Conservation (phyloP, 441 rosid species). For the Melastoma candidum region DNA sequence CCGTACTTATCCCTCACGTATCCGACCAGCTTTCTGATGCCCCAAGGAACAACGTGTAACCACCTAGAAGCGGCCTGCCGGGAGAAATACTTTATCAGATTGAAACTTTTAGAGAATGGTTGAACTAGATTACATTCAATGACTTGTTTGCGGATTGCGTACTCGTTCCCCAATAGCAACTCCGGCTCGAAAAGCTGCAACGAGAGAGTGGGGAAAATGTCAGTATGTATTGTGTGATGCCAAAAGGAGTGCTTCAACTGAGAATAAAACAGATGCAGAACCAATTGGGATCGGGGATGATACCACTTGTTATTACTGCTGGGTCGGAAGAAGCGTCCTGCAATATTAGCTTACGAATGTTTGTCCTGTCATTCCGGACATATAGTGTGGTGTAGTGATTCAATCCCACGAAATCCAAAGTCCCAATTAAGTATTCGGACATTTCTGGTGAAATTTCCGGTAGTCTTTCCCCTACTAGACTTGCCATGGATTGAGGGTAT, state of each 20-base stretch:
- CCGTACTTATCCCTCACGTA: slow-evolving; percentile 62
- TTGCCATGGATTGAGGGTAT: slow-evolving; percentile 54
- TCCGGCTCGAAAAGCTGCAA: slow-evolving; percentile 56
- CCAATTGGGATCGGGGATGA: slow-evolving; percentile 12
- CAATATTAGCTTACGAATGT: slow-evolving; percentile 56
- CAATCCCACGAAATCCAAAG: slow-evolving; percentile 48
- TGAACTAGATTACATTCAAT: slow-evolving; percentile 5
- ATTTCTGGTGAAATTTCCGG: slow-evolving; percentile 36
- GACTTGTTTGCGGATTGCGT: slow-evolving; percentile 21
- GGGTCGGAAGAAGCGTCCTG: slow-evolving; percentile 78
- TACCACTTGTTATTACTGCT: slow-evolving; percentile 75
- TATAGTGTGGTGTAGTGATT: slow-evolving; percentile 62
- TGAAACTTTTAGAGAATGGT: slow-evolving; percentile 7
- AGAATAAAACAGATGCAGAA: neutral
- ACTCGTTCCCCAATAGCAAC: slow-evolving; percentile 74
- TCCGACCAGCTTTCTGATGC: slow-evolving; percentile 47
- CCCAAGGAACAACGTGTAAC: slow-evolving; percentile 89
- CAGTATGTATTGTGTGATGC: neutral
- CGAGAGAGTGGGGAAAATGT: slow-evolving; percentile 10
- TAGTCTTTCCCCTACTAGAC: slow-evolving; percentile 41
- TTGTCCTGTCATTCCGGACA: slow-evolving; percentile 47
- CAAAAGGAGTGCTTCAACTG: neutral
- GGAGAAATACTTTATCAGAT: slow-evolving; percentile 19
- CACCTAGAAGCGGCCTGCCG: slow-evolving; percentile 85
- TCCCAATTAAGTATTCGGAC: slow-evolving; percentile 27